These are phyloP conservation scores for Leishmania major DNA, from an alignment of 208 protist species.

Conservation along the genomic window DNA sequence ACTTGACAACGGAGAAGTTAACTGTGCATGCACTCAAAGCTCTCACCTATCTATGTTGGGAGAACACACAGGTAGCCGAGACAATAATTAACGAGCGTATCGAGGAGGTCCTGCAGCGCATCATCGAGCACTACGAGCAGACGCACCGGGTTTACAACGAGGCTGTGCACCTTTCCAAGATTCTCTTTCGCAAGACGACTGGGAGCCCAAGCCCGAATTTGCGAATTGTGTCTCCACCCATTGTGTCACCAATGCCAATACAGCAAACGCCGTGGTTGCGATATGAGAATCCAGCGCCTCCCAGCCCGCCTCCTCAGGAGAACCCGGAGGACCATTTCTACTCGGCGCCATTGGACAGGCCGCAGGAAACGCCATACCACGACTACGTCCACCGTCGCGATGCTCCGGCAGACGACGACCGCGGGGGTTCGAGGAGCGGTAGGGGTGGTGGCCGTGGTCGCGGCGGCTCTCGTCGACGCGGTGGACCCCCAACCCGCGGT, in stretches of 20 bases:
- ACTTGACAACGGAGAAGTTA: slow-evolving; percentile 87
- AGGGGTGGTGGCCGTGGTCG: slow-evolving; percentile 13
- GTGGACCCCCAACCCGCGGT: slow-evolving; percentile 23
- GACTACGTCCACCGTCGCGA: slow-evolving; percentile 9
- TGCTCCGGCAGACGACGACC: slow-evolving; percentile 6
- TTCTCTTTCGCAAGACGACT: slow-evolving; percentile 86
- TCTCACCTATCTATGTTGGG: slow-evolving; percentile 93
- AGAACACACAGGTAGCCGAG: slow-evolving; percentile 86
- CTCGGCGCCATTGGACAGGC: slow-evolving; percentile 18
- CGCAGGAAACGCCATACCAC: slow-evolving; percentile 12
- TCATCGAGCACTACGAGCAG: slow-evolving; percentile 71
- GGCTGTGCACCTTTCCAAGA: slow-evolving; percentile 89
- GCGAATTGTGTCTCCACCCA: slow-evolving; percentile 72
- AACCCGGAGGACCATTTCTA: slow-evolving; percentile 43
- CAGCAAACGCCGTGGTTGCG: slow-evolving; percentile 51
- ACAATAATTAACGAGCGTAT: slow-evolving; percentile 80
- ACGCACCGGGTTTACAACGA: slow-evolving; percentile 80
- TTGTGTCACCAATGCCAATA: slow-evolving; percentile 76
- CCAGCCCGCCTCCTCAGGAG: slow-evolving; percentile 54
- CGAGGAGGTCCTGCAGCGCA: slow-evolving; percentile 76
- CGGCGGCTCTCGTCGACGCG: slow-evolving; percentile 29
- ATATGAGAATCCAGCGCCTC: slow-evolving; percentile 39
- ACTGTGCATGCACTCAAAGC: slow-evolving; percentile 92
- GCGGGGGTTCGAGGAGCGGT: slow-evolving; percentile 4
- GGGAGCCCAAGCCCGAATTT: slow-evolving; percentile 65